Percentiles rank a stretch among this genome's conserved stretches.
These are phyloP conservation scores for Phytopythium oedochilum DNA, from an alignment of 352 stramenopile genomes.

Conservation along the genomic window DNA sequence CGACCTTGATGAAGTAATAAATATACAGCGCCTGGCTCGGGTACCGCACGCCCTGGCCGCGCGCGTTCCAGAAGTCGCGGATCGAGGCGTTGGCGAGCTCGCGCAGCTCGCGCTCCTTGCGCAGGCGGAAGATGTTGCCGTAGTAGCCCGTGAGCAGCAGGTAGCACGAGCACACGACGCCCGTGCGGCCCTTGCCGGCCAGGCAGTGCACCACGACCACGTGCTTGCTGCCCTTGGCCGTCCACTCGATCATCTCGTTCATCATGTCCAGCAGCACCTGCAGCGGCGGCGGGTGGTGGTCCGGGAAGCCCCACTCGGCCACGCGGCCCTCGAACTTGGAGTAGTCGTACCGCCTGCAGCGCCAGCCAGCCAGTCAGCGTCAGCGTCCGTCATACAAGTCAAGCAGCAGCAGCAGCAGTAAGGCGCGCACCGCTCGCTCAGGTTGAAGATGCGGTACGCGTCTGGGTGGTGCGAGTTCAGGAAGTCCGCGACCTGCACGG, in stretches of 20 bases:
- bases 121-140: slow-evolving; percentile 58
- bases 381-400: background rate
- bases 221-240: slow-evolving; percentile 53
- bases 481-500: slow-evolving; percentile 42
- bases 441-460: slow-evolving; percentile 76
- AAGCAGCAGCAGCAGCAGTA: background rate
- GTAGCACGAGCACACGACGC: slow-evolving; percentile 81
- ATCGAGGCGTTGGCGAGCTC: slow-evolving; percentile 65
- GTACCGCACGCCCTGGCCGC: slow-evolving; percentile 79
- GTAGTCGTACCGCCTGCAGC: slow-evolving; percentile 53
- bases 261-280: slow-evolving; percentile 79
- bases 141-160: slow-evolving; percentile 74
- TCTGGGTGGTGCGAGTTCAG: slow-evolving; percentile 63
- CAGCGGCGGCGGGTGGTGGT: slow-evolving; percentile 76
- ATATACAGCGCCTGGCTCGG: slow-evolving; percentile 84
- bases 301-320: slow-evolving; percentile 71
- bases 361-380: slow-evolving; percentile 3
- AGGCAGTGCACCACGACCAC: slow-evolving; percentile 80
- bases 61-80: slow-evolving; percentile 68
- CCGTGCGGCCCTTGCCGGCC: slow-evolving; percentile 75
- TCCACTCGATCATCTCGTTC: slow-evolving; percentile 83
- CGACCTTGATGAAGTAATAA: slow-evolving; percentile 83
- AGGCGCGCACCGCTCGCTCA: slow-evolving; percentile 57
- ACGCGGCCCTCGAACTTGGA: slow-evolving; percentile 67
- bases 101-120: slow-evolving; percentile 56